Evolutionary conservation across 495 filamentous ascomycete species (phyloP).

Genomic region (Xylaria cubensis): DNA sequence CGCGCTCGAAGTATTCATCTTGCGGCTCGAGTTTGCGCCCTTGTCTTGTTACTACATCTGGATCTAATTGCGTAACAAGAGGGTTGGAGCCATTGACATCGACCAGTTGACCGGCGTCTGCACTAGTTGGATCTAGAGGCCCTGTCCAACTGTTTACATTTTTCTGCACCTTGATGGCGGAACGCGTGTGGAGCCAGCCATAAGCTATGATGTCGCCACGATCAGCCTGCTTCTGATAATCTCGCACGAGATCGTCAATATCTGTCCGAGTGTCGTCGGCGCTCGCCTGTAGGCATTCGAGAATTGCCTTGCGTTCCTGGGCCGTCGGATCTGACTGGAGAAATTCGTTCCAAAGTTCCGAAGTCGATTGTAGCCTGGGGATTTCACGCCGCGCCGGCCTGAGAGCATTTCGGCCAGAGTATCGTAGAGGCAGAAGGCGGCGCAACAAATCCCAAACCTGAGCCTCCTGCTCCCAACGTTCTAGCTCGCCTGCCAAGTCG

Average conservation of each 20-base stretch:
- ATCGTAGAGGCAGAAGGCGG: conserved; percentile 60
- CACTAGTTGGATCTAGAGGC: conserved; percentile 64
- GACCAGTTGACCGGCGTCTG: conserved; percentile 61
- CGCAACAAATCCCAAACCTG: conserved; percentile 89
- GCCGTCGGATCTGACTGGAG: conserved; percentile 56
- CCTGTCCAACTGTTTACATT: conserved; percentile 70
- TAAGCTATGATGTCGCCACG: conserved; percentile 72
- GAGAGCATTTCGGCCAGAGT: conserved; percentile 42
- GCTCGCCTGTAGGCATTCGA: conserved; percentile 83
- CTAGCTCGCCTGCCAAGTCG: conserved; percentile 43
- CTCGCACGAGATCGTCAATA: conserved; percentile 75
- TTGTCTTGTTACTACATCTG: conserved; percentile 85
- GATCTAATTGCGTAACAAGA: conserved; percentile 90
- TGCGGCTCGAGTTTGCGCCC: conserved; percentile 72
- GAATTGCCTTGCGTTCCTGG: conserved; percentile 72
- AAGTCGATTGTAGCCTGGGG: conserved; percentile 44
- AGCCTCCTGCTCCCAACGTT: conserved; percentile 65
- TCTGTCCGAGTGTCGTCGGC: conserved; percentile 67
- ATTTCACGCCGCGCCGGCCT: conserved; percentile 39
- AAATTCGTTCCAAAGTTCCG: conserved; percentile 54
- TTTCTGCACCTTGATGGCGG: conserved; percentile 88
- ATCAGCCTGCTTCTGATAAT: conserved; percentile 72
- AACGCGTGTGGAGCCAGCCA: conserved; percentile 91
- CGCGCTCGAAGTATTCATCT: conserved; percentile 84
- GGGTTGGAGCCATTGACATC: conserved; percentile 64